Evolutionary conservation across 139 green algal species (phyloP).

Genomic region (Edaphochlamys debaryana): DNA sequence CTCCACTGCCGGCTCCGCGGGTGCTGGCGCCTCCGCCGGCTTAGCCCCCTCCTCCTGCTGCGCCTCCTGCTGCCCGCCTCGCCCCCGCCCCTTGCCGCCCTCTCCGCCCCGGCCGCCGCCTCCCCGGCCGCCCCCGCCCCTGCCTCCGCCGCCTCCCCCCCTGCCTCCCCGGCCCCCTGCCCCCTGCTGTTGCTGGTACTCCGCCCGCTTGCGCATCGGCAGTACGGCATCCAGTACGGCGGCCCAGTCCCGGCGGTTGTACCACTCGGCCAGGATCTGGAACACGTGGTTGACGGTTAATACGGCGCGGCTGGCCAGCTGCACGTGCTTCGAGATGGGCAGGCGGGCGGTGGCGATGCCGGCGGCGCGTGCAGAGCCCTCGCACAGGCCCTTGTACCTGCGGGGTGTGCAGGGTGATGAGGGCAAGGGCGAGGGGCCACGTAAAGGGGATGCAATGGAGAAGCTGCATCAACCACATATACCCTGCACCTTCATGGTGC

Average conservation of each 20-base stretch:
- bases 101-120: not conserved
- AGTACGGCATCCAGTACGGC: conserved; percentile 51
- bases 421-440: no score
- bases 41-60: not conserved
- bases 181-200: conserved; percentile 8
- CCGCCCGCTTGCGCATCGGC: conserved; percentile 52
- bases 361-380: conserved; percentile 58
- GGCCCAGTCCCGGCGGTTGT: conserved; percentile 49
- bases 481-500: no score
- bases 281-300: conserved; percentile 93
- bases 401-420: no score
- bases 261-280: conserved; percentile 55
- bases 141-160: not conserved
- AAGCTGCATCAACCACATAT: no score
- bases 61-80: not conserved
- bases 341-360: conserved; percentile 82
- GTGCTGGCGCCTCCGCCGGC: not conserved
- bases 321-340: conserved; percentile 76
- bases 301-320: conserved; percentile 65
- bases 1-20: not conserved
- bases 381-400: conserved; percentile 66
- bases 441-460: no score
- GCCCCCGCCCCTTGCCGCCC: not conserved
- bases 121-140: not conserved
- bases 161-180: not conserved